Evolutionary conservation across 352 stramenopile genomes (phyloP).

Genomic region (Phytopythium litorale): DNA sequence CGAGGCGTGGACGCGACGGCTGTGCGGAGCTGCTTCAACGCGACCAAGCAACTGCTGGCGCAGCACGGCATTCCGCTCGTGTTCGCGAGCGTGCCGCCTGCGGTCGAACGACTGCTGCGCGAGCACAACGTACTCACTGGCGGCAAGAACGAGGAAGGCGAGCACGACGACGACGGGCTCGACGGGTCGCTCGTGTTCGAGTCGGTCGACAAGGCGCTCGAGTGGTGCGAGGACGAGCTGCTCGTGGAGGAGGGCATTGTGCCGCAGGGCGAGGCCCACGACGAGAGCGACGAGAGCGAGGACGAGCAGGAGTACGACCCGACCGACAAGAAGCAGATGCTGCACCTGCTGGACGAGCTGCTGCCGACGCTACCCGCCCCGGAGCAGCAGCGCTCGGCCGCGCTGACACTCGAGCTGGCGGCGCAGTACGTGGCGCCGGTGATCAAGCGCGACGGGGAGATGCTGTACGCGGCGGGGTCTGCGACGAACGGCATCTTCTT

Average conservation of each 20-base stretch:
- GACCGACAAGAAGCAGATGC: conserved; percentile 8
- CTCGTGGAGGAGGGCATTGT: conserved; percentile 66
- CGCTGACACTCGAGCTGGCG: conserved; percentile 59
- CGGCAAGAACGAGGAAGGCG: neutral
- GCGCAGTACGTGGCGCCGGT: conserved; percentile 65
- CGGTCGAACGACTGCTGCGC: conserved; percentile 69
- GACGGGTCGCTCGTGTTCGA: conserved; percentile 80
- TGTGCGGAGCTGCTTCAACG: conserved; percentile 84
- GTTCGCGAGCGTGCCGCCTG: conserved; percentile 64
- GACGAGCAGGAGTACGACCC: conserved; percentile 19
- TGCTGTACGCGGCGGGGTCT: conserved; percentile 61
- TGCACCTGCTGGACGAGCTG: conserved; percentile 65
- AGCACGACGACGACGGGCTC: conserved; percentile 27
- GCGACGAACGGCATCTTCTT: conserved; percentile 74
- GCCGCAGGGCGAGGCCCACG: conserved; percentile 54
- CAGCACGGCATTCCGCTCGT: conserved; percentile 77
- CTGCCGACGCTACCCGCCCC: conserved; percentile 27
- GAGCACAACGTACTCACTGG: conserved; percentile 68
- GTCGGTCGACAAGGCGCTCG: conserved; percentile 75
- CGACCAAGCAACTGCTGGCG: conserved; percentile 73
- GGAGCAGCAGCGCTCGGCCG: conserved; percentile 9
- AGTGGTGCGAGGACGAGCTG: conserved; percentile 86
- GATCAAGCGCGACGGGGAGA: conserved; percentile 56
- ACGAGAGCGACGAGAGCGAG: conserved; percentile 25
- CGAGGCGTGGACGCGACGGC: conserved; percentile 88